These are phyloP conservation scores for Cicer pinnatifidum DNA, from an alignment of 306 rosid species.

Conservation along the genomic window DNA sequence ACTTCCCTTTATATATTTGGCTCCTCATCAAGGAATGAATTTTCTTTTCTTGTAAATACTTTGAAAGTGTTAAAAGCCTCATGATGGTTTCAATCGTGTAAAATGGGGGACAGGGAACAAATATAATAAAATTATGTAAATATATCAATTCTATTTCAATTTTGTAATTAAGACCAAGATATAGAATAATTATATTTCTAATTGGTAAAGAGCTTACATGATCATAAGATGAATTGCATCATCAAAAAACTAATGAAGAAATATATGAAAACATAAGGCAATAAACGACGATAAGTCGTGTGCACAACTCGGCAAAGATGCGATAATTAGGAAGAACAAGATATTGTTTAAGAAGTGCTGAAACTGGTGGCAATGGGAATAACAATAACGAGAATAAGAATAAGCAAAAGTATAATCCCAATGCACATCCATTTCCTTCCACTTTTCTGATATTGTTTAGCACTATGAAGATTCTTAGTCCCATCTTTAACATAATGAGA, in stretches of 20 bases:
- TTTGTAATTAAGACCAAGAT: neutral
- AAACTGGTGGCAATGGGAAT: conserved; percentile 67
- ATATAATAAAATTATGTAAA: neutral
- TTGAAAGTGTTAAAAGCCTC: neutral
- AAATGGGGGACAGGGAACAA: too few species aligned
- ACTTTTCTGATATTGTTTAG: conserved; percentile 61
- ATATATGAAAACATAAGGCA: neutral
- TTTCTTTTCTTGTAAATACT: too few species aligned
- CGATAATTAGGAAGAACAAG: neutral
- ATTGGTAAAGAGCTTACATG: neutral
- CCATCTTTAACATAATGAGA: conserved; percentile 78
- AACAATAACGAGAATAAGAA: conserved; percentile 63
- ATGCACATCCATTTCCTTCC: conserved; percentile 79
- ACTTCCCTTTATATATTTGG: too few species aligned
- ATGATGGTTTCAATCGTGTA: neutral
- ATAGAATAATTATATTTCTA: neutral
- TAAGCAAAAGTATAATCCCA: conserved; percentile 60
- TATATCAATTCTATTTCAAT: neutral
- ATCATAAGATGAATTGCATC: conserved; percentile 12
- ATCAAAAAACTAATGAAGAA: neutral
- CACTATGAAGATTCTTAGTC: conserved; percentile 59
- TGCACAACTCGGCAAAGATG: neutral
- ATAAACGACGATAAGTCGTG: conserved; percentile 16
- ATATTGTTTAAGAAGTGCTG: conserved; percentile 49
- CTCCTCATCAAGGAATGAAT: too few species aligned